Evolutionary conservation across 2,329 filamentous ascomycete genomes (phyloP), one percentile per base, ranked within the genome.

Genomic region (Ophiostoma piceae): DNA sequence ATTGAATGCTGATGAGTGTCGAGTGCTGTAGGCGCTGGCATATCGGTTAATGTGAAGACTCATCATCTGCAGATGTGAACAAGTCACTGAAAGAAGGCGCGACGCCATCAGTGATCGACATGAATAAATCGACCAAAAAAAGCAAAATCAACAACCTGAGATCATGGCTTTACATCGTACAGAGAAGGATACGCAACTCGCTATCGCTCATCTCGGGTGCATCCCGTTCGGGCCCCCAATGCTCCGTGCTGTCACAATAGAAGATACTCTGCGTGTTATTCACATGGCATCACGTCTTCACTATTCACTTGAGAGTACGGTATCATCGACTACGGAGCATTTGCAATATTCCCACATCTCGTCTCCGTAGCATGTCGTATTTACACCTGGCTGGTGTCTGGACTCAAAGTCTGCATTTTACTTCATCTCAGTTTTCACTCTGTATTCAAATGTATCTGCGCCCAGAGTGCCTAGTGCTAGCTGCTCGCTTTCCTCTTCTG

Each of bases 361-460:
- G 32, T 35, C 62, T 22, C 60, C 60, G 26, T 62, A 62, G 57
- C 57, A 62, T 62, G 57, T 62, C 57, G 57, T 62, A 62, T 62
- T 62, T 62, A 62, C 57, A 62, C 57, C 54, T 64, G 54, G 67
- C 26, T 62, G 57, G 51, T 35, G 4, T 1, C 35, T 35, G 35
- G 35, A 8, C 35, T 29, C 26, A 29, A 1, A 29, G 8, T 35
- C 35, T 35, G 41, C 1, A 14, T 43, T 43, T 35, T 35, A 35
- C 35, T 12, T 43, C 26, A 43, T 43, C 35, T 35, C 41, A 43
- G 5, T 35, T 35, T 35, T 5, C 35, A 35, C 35, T 35, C 35
- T 8, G 35, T 35, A n/a, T n/a, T n/a, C n/a, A n/a, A n/a, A n/a
- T n/a, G n/a, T n/a, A n/a, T n/a, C n/a, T n/a, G n/a, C 35, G 35